Percentiles rank a stretch among this genome's conserved stretches.
Evolutionary conservation across 2,329 filamentous ascomycete species (phyloP).

Genomic region (Sporothrix humicola): DNA sequence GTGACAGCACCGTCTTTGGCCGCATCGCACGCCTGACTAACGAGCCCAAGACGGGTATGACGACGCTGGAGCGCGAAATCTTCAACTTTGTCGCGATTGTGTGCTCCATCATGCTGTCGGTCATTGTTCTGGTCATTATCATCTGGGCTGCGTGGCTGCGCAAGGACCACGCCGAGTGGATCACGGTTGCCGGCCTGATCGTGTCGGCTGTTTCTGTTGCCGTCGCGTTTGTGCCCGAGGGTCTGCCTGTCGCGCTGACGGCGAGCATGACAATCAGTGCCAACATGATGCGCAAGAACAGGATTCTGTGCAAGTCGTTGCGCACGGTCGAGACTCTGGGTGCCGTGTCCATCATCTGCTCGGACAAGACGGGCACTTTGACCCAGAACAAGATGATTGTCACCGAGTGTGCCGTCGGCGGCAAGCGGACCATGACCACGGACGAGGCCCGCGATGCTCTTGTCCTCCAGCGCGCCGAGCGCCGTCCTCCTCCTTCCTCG

Average conservation of each 20-base stretch:
- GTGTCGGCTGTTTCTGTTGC: conserved; percentile 74
- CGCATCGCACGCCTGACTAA: conserved; percentile 75
- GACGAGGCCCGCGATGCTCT: conserved; percentile 56
- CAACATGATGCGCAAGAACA: conserved; percentile 76
- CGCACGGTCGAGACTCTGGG: conserved; percentile 80
- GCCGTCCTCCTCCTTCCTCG: not conserved
- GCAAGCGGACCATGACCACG: conserved; percentile 54
- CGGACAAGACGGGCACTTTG: conserved; percentile 76
- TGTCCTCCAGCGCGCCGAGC: conserved; percentile 40
- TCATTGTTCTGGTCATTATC: conserved; percentile 68
- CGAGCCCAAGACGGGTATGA: conserved; percentile 69
- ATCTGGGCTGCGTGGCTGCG: conserved; percentile 76
- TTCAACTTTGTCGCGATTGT: conserved; percentile 75
- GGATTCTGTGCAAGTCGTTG: conserved; percentile 78
- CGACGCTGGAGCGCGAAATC: conserved; percentile 74
- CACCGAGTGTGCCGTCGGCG: conserved; percentile 70
- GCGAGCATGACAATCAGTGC: conserved; percentile 76
- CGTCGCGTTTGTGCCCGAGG: conserved; percentile 78
- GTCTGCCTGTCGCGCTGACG: conserved; percentile 71
- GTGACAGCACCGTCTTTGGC: conserved; percentile 76
- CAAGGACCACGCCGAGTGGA: conserved; percentile 70
- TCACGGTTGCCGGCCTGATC: conserved; percentile 73
- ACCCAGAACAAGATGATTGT: conserved; percentile 76
- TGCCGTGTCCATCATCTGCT: conserved; percentile 74
- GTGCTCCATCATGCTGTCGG: conserved; percentile 67